A percentile compares a stretch with the other conserved stretches of the same genome.
phyloP scores from a whole-genome alignment of 192 early-diverging fungal genomes.

The Coemansia asiatica region DNA sequence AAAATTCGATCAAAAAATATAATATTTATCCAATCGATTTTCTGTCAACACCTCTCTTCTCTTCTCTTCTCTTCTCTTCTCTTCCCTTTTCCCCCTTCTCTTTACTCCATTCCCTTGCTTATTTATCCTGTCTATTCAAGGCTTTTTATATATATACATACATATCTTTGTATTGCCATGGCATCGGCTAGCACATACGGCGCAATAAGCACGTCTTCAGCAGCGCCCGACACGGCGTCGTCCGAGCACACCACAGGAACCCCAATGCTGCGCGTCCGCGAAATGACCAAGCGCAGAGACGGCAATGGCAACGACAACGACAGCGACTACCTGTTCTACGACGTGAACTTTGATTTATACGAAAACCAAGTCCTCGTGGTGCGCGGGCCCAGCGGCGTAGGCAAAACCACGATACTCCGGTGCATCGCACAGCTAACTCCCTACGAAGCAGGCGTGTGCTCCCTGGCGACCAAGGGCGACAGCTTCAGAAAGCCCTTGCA shows the following conservation, averaged over 20 bases:
- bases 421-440: conserved; percentile 73
- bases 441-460: conserved; percentile 61
- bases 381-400: conserved; percentile 71
- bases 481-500: conserved; percentile 45
- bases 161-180: no score
- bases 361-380: conserved; percentile 61
- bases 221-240: conserved; percentile 6
- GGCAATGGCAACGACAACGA: conserved; percentile 12
- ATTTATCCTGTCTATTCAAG: no score
- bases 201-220: conserved; percentile 19
- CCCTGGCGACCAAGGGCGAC: conserved; percentile 49
- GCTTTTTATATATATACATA: no score
- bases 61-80: neutral
- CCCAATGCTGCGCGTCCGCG: conserved; percentile 30
- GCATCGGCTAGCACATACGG: neutral
- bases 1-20: no score
- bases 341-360: conserved; percentile 58
- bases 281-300: conserved; percentile 47
- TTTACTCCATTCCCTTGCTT: no score
- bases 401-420: conserved; percentile 84
- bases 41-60: neutral
- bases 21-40: no score
- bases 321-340: conserved; percentile 48
- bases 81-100: neutral
- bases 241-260: neutral